Base-by-base conservation (phyloP, 257 asterid genomes). In the Plantago elongata region DNA sequence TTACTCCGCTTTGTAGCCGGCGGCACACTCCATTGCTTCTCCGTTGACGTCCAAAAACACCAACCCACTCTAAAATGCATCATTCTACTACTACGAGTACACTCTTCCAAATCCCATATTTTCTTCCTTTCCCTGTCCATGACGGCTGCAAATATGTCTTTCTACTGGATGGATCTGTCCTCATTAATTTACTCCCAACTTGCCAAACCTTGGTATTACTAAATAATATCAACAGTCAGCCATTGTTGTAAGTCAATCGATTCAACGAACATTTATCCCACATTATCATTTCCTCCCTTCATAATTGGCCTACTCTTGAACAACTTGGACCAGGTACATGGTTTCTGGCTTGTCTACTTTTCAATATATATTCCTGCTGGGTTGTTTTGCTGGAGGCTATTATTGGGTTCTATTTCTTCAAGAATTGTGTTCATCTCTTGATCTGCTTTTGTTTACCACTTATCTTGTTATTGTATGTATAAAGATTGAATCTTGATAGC, bases 401-500 rank as follows among this genome's bases (percentile, higher is more conserved):
- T 49, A 13, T 49, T 51, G 7, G 17, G 37, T 51, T 51, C 16
- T 22, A 7, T 37, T 17, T 52, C 13, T 18, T 22, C 5, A 10
- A 22, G 12, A 49, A 6, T 49, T 49, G 3, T 49, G 9, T 49
- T 49, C 11, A 49, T 9, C 54, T 49, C 54, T 14, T 49, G 54
- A 49, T 52, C 9, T 52, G 57, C 6, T 51, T 13, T 51, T 11
- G 10, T 51, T 27, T 51, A 2, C 54, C 6, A 48, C 6, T n/a
- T 17, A 48, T 47, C 15, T 49, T 51, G 57, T 51, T 51, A 11
- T 48, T 13, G 16, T n/a, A 16, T 49, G 54, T 49, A n/a, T 18
- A 49, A 6, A n/a, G 9, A 4, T 69, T 69, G 71, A 48, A 61
- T 72, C 64, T 15, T 61, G 60, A 64, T 48, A 52, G 47, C 47